These are phyloP conservation scores for Globisporangium spiculum DNA, from an alignment of 352 stramenopile species.

Conservation along the genomic window DNA sequence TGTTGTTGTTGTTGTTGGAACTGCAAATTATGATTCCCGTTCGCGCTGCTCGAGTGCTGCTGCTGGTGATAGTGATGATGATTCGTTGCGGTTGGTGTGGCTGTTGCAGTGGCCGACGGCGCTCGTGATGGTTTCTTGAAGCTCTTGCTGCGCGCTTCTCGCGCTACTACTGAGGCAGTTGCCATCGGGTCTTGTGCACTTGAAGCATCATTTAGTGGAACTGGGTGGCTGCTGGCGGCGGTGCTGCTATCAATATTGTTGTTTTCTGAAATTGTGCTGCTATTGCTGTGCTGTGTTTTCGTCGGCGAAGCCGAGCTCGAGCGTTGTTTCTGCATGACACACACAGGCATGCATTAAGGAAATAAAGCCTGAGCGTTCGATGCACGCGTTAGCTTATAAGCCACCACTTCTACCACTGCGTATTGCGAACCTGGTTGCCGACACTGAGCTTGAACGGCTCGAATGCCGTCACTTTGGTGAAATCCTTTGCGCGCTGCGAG, in stretches of 20 bases:
- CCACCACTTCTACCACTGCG: not conserved
- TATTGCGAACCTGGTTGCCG: constrained; percentile 41
- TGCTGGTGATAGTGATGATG: not conserved
- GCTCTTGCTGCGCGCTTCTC: not conserved
- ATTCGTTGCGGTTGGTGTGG: not conserved
- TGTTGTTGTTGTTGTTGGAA: constrained; percentile 7
- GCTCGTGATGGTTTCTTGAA: constrained; percentile 2
- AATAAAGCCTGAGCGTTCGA: not conserved
- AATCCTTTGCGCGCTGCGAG: constrained; percentile 46
- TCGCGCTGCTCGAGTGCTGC: not conserved
- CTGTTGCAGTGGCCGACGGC: not conserved
- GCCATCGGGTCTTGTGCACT: not conserved
- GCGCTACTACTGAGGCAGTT: not conserved
- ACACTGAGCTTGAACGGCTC: constrained; percentile 62
- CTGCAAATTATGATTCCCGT: not conserved
- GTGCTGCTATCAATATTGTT: constrained; percentile 1
- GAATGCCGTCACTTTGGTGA: constrained; percentile 41
- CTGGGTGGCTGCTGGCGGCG: not conserved
- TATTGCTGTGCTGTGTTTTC: constrained; percentile 3
- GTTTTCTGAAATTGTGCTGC: not conserved
- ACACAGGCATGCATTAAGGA: not conserved
- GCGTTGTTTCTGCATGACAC: constrained; percentile 5
- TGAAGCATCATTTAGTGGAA: not conserved
- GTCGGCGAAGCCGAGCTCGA: constrained; percentile 13
- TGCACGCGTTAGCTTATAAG: not conserved